Conservation (phyloP, 305 asterid species). For the Solanum hybrid region DNA sequence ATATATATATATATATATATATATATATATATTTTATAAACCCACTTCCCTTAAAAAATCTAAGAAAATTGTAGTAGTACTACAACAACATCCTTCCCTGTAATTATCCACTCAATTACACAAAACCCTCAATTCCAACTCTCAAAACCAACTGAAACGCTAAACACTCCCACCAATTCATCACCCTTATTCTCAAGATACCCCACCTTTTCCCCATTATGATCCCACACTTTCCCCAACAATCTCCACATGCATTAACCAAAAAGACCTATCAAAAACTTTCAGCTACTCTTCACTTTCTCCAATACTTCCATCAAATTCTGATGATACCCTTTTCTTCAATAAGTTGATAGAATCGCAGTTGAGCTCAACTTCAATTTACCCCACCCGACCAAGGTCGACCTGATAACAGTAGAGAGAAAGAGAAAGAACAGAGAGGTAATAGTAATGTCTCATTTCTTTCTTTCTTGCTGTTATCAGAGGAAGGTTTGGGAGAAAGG, state of each 20-base stretch:
- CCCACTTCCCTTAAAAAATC: conserved; percentile 15
- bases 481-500: background rate
- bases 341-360: background rate
- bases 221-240: background rate
- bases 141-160: conserved; percentile 15
- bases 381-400: conserved; percentile 89
- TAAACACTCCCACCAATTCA: background rate
- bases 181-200: conserved; percentile 6
- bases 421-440: background rate
- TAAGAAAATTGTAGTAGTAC: background rate
- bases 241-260: conserved; percentile 5
- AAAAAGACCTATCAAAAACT: background rate
- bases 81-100: background rate
- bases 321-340: background rate
- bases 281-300: conserved; percentile 12
- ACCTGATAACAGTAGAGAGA: conserved; percentile 74
- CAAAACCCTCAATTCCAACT: conserved; percentile 27
- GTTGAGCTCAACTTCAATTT: background rate
- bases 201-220: conserved; percentile 9
- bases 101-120: conserved; percentile 1
- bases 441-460: background rate
- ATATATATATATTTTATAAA: conserved; percentile 20
- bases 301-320: no score
- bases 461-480: background rate
- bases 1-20: no score